Conservation (phyloP, 1,284 basidiomycete species). For the Moesziomyces sp. region DNA sequence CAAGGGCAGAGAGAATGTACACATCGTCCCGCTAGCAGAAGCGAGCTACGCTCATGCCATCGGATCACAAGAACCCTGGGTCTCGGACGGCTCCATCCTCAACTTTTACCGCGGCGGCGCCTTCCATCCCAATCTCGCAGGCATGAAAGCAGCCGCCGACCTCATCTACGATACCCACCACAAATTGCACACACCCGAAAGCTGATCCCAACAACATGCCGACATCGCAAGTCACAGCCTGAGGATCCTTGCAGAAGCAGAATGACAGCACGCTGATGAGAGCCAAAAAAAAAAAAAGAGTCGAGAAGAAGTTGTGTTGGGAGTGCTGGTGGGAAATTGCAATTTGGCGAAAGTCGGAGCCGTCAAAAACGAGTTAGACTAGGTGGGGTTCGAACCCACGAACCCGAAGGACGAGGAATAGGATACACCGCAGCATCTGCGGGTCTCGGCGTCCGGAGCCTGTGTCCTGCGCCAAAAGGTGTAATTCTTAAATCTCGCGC, state of each 20-base stretch:
- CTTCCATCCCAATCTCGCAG: conserved; percentile 22
- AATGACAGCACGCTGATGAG: no score
- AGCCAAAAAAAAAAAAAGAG: not conserved
- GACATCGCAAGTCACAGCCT: not conserved
- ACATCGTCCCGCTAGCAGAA: conserved; percentile 22
- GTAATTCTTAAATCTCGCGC: conserved; percentile 22
- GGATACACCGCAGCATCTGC: conserved; percentile 1
- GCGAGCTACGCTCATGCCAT: conserved; percentile 15
- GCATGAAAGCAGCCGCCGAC: conserved; percentile 25
- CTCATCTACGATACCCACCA: conserved; percentile 15
- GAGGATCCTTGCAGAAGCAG: no score
- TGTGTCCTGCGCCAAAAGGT: conserved; percentile 1
- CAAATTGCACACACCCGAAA: not conserved
- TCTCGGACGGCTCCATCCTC: conserved; percentile 14
- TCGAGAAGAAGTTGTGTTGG: no score
- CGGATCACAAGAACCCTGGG: conserved; percentile 20
- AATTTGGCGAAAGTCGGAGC: not conserved
- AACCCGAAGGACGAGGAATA: conserved; percentile 27
- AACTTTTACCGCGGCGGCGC: conserved; percentile 18
- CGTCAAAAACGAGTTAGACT: conserved; percentile 14
- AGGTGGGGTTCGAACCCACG: conserved; percentile 33
- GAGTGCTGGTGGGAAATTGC: no score
- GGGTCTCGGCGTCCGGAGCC: conserved; percentile 6
- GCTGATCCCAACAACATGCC: not conserved
- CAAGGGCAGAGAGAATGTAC: conserved; percentile 1